Evolutionary conservation across 2,329 filamentous ascomycete genomes (phyloP).

Genomic region (Didymella pomorum): DNA sequence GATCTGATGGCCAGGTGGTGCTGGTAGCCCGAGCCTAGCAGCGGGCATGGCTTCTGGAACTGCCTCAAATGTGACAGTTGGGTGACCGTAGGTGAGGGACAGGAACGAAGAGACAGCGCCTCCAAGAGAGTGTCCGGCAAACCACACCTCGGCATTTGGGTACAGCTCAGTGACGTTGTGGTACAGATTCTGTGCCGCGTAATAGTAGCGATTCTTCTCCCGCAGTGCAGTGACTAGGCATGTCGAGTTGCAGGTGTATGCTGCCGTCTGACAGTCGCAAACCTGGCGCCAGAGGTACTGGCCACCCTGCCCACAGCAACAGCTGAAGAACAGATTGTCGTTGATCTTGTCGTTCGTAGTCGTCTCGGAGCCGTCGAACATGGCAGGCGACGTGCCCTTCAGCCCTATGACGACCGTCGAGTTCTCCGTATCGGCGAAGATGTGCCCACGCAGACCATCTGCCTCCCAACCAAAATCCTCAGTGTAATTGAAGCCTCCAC

Average conservation of each 20-base stretch:
- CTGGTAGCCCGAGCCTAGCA: conserved; percentile 81
- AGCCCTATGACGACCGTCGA: conserved; percentile 88
- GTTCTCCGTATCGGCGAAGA: conserved; percentile 88
- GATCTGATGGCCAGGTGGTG: conserved; percentile 79
- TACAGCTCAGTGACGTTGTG: conserved; percentile 91
- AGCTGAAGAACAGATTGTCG: conserved; percentile 97
- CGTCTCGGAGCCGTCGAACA: conserved; percentile 96
- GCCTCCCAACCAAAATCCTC: conserved; percentile 91
- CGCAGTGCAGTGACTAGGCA: conserved; percentile 79
- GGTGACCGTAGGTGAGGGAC: conserved; percentile 88
- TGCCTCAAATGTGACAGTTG: conserved; percentile 91
- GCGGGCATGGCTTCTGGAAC: conserved; percentile 90
- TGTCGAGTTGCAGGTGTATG: conserved; percentile 91
- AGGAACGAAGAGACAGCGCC: conserved; percentile 89
- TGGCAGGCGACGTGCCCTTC: conserved; percentile 86
- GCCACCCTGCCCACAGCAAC: conserved; percentile 93
- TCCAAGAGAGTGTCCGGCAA: conserved; percentile 90
- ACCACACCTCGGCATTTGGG: conserved; percentile 83
- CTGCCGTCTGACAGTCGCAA: conserved; percentile 87
- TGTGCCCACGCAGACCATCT: conserved; percentile 89
- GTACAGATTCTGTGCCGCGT: conserved; percentile 86
- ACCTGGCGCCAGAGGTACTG: conserved; percentile 90
- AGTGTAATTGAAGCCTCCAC: conserved; percentile 81
- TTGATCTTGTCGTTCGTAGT: conserved; percentile 98
- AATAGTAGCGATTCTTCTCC: conserved; percentile 90